Evolutionary conservation across 129 eudicot species (phyloP).

Genomic region (Chrysanthemum seticuspe): DNA sequence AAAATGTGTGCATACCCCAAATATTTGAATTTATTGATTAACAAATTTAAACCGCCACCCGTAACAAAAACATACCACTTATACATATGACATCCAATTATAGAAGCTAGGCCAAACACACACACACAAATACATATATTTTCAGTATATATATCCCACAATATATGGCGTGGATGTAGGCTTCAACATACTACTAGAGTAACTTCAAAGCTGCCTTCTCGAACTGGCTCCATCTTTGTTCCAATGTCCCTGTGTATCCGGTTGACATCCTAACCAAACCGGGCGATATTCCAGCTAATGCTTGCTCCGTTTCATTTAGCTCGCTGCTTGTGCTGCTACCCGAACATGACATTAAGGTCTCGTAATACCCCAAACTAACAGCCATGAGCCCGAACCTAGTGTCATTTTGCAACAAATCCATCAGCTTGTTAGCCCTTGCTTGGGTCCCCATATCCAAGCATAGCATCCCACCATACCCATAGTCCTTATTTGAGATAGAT

Average conservation of each 20-base stretch:
- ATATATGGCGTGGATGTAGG: too few relatives aligned
- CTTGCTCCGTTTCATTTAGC: conserved; percentile 61
- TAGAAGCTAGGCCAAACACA: too few relatives aligned
- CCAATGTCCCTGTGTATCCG: conserved; percentile 82
- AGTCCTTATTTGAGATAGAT: conserved; percentile 59
- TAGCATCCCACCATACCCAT: conserved; percentile 84
- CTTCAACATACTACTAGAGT: too few relatives aligned
- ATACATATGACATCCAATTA: too few relatives aligned
- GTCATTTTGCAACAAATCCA: conserved; percentile 10
- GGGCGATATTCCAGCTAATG: conserved; percentile 79
- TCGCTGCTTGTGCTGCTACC: conserved; percentile 97
- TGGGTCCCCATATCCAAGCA: conserved; percentile 89
- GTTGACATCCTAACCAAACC: conserved; percentile 93
- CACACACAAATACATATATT: too few relatives aligned
- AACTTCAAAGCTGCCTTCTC: conserved; percentile 34
- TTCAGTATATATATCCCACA: too few relatives aligned
- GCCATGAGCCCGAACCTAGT: conserved; percentile 88
- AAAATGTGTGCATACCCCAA: too few relatives aligned
- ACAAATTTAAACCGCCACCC: too few relatives aligned
- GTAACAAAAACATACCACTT: too few relatives aligned
- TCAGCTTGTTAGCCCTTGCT: conserved; percentile 11
- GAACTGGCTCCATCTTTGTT: conserved; percentile 90
- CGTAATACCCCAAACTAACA: conserved; percentile 93
- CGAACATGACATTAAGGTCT: conserved; percentile 97
- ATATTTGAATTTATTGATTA: too few relatives aligned